Percentiles rank a stretch among this genome's conserved stretches.
These are phyloP conservation scores for Yamadazyma oceani DNA, from an alignment of 1,139 yeast genomes.

Conservation along the genomic window DNA sequence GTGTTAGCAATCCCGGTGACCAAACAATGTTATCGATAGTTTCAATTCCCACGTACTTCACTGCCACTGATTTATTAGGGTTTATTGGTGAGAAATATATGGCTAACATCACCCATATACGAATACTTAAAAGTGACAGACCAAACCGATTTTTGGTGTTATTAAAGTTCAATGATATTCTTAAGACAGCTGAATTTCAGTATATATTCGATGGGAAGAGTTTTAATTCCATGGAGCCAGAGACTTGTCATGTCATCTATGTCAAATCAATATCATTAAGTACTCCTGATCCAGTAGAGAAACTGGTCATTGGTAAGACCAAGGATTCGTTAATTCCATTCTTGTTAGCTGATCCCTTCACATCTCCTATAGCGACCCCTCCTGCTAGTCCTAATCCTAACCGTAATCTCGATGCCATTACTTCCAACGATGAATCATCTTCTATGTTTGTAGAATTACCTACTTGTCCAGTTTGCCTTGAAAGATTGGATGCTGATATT, in stretches of 20 bases:
- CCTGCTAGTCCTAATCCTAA: neutral
- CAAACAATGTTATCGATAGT: slow-evolving; percentile 73
- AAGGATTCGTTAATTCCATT: slow-evolving; percentile 55
- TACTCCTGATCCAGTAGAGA: slow-evolving; percentile 12
- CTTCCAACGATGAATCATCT: neutral
- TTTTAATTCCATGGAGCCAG: slow-evolving; percentile 89
- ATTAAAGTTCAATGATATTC: slow-evolving; percentile 63
- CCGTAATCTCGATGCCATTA: neutral
- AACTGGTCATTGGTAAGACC: slow-evolving; percentile 18
- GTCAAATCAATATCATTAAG: slow-evolving; percentile 55
- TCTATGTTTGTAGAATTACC: slow-evolving; percentile 61
- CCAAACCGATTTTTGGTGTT: slow-evolving; percentile 76
- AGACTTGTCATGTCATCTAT: slow-evolving; percentile 74
- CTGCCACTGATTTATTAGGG: slow-evolving; percentile 81
- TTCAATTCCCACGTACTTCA: slow-evolving; percentile 85
- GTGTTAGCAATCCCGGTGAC: slow-evolving; percentile 37
- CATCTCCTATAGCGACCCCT: slow-evolving; percentile 20
- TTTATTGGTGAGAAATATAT: slow-evolving; percentile 66
- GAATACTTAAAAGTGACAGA: slow-evolving; percentile 66
- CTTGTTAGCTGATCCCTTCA: slow-evolving; percentile 73
- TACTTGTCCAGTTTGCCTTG: slow-evolving; percentile 92
- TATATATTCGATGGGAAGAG: slow-evolving; percentile 67
- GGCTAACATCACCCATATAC: slow-evolving; percentile 64
- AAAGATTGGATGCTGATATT: slow-evolving; percentile 78
- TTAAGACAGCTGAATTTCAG: slow-evolving; percentile 63